Conservation (phyloP, 1,139 yeast genomes). For the Candida pseudoviswanathii region DNA sequence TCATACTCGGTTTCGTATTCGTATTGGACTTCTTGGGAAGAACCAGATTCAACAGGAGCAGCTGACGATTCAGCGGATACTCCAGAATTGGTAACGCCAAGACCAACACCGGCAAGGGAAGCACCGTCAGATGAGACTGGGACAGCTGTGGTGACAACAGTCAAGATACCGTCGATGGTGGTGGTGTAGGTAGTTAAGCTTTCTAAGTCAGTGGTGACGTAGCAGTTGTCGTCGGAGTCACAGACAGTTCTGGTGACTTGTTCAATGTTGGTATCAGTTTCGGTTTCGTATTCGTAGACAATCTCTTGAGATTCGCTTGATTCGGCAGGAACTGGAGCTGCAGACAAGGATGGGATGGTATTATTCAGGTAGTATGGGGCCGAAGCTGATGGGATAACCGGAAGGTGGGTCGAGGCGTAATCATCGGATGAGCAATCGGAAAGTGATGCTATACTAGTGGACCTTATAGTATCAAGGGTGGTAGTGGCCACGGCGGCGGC, state of each 20-base stretch:
- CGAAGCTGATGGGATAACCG: conserved; percentile 14
- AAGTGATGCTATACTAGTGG: conserved; percentile 29
- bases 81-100: neutral
- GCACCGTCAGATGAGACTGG: conserved; percentile 13
- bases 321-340: conserved; percentile 11
- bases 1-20: conserved; percentile 33
- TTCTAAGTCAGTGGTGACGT: conserved; percentile 38
- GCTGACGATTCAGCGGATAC: conserved; percentile 4
- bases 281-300: conserved; percentile 33
- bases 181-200: conserved; percentile 41
- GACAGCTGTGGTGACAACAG: conserved; percentile 26
- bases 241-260: conserved; percentile 41
- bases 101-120: conserved; percentile 2
- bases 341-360: conserved; percentile 8
- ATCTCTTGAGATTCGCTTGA: neutral
- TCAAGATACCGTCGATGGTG: conserved; percentile 42
- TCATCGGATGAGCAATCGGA: conserved; percentile 21
- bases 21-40: conserved; percentile 17
- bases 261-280: conserved; percentile 23
- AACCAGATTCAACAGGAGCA: neutral
- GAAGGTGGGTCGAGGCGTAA: conserved; percentile 1
- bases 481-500: conserved; percentile 24
- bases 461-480: conserved; percentile 24
- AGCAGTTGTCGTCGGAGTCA: conserved; percentile 30
- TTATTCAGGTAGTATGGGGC: conserved; percentile 9